Percentiles rank a stretch among this genome's conserved stretches.
These are phyloP conservation scores for Phytophthora palmivora DNA, from an alignment of 352 stramenopile species.

Conservation along the genomic window DNA sequence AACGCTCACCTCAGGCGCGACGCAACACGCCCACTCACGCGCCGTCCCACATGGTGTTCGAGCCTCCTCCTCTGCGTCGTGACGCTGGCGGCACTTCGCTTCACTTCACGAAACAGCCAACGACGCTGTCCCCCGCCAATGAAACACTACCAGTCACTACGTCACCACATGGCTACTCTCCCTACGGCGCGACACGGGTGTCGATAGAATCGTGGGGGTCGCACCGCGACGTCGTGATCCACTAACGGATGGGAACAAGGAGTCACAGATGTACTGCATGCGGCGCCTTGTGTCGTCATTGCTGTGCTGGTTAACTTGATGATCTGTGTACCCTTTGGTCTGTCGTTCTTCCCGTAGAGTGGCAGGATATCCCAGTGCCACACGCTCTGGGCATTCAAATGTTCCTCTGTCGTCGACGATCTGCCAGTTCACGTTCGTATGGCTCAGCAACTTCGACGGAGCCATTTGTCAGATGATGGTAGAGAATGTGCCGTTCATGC, in stretches of 20 bases:
- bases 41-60: constrained; percentile 63
- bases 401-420: constrained; percentile 83
- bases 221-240: constrained; percentile 9
- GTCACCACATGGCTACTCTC: constrained; percentile 31
- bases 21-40: constrained; percentile 20
- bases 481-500: constrained; percentile 96
- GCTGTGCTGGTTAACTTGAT: constrained; percentile 86
- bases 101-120: constrained; percentile 46
- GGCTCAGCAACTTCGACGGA: constrained; percentile 77
- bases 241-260: constrained; percentile 35
- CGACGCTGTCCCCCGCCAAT: constrained; percentile 14
- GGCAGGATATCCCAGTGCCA: constrained; percentile 75
- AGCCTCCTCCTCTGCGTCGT: constrained; percentile 68
- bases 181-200: constrained; percentile 22
- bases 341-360: constrained; percentile 88
- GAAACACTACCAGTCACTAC: constrained; percentile 30
- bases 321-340: constrained; percentile 87
- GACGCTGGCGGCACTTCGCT: constrained; percentile 58
- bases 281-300: constrained; percentile 66
- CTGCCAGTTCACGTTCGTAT: constrained; percentile 85
- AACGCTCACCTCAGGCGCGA: constrained; percentile 11
- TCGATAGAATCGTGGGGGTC: constrained; percentile 33
- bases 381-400: constrained; percentile 85
- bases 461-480: constrained; percentile 94
- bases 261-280: constrained; percentile 45